Conservation (phyloP, 306 rosid genomes). For the Dalbergia cochinchinensis region DNA sequence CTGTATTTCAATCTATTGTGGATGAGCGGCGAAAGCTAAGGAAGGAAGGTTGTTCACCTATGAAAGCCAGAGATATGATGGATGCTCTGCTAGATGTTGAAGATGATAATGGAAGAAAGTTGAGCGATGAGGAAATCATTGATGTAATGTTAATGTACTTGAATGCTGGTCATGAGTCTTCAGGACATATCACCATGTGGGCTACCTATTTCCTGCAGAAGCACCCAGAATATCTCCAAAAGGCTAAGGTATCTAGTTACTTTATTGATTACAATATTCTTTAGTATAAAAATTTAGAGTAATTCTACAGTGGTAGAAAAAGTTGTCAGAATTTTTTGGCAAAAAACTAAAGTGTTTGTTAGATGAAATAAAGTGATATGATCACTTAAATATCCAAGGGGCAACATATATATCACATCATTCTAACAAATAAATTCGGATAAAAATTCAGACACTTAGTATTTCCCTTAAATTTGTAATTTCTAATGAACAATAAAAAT, state of each 20-base stretch:
- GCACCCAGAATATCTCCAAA: conserved; percentile 66
- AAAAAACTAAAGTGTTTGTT: no score
- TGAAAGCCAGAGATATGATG: conserved; percentile 78
- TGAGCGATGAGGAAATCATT: conserved; percentile 73
- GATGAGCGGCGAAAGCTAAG: conserved; percentile 60
- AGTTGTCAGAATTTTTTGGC: no score
- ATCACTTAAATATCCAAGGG: no score
- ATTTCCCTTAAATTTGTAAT: neutral
- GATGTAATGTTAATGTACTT: conserved; percentile 88
- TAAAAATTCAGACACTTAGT: no score
- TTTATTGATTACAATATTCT: neutral
- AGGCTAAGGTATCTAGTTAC: conserved; percentile 71
- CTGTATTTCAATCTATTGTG: conserved; percentile 71
- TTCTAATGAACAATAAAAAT: neutral
- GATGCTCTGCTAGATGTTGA: conserved; percentile 79
- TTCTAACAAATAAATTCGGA: no score
- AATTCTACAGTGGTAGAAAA: no score
- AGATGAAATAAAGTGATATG: no score
- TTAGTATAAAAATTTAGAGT: no score
- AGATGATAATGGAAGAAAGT: conserved; percentile 78
- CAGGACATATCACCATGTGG: conserved; percentile 96
- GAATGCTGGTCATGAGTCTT: conserved; percentile 97
- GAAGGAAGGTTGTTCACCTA: neutral
- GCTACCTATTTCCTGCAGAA: conserved; percentile 61
- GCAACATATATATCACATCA: no score